A percentile compares a stretch with the other conserved stretches of the same genome.
Evolutionary conservation across 768 basidiomycete genomes (phyloP).

Genomic region (Tricholoma matsutake): DNA sequence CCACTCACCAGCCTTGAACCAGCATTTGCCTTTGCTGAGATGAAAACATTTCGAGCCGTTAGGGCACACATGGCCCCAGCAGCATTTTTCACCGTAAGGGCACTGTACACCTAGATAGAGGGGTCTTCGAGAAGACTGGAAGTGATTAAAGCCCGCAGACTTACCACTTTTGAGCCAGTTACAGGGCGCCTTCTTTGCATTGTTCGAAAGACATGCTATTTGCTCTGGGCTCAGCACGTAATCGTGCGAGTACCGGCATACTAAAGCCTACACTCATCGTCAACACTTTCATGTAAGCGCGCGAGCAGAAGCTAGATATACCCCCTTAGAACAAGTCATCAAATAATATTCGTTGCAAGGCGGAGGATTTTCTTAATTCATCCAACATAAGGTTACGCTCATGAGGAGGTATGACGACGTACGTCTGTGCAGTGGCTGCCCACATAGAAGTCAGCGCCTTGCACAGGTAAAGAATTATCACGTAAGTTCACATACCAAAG

Average conservation of each 20-base stretch:
- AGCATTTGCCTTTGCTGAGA: conserved; percentile 77
- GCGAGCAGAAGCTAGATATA: conserved; percentile 26
- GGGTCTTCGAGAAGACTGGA: neutral
- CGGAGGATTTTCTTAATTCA: conserved; percentile 64
- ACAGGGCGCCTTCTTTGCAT: conserved; percentile 84
- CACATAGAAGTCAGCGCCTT: neutral
- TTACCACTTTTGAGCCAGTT: conserved; percentile 79
- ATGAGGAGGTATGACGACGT: conserved; percentile 24
- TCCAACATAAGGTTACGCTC: neutral
- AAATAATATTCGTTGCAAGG: conserved; percentile 85
- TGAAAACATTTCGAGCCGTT: conserved; percentile 73
- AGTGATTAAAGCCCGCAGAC: conserved; percentile 4
- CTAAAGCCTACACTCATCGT: conserved; percentile 39
- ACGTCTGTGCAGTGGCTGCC: conserved; percentile 78
- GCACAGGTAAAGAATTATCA: conserved; percentile 9
- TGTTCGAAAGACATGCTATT: conserved; percentile 63
- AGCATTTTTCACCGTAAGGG: conserved; percentile 73
- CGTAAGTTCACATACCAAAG: conserved; percentile 44
- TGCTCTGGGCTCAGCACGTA: conserved; percentile 72
- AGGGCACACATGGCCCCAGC: conserved; percentile 84
- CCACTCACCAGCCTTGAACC: conserved; percentile 73
- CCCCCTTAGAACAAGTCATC: conserved; percentile 81
- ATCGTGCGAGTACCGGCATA: conserved; percentile 85
- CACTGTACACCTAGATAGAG: conserved; percentile 57
- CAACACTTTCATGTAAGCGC: conserved; percentile 6